Evolutionary conservation across 345 rosid species (phyloP).

Genomic region (Camelina sativa): DNA sequence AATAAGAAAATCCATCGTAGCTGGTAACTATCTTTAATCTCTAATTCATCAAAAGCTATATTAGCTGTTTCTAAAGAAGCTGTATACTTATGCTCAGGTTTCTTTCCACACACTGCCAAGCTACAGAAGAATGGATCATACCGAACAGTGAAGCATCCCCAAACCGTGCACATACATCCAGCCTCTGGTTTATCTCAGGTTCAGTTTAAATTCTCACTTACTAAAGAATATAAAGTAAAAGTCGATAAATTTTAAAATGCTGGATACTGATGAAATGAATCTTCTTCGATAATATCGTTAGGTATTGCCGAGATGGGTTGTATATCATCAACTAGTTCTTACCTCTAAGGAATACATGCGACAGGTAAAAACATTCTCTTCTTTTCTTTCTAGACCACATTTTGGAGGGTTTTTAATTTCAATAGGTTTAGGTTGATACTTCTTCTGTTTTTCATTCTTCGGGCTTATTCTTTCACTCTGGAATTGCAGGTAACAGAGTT

Average conservation of each 20-base stretch:
- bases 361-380: constrained; percentile 49
- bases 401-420: no score
- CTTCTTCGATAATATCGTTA: constrained; percentile 13
- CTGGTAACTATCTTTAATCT: constrained; percentile 49
- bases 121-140: constrained; percentile 84
- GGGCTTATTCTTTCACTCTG: background rate
- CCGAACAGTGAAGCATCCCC: constrained; percentile 78
- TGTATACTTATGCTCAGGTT: constrained; percentile 51
- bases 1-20: constrained; percentile 70
- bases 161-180: constrained; percentile 82
- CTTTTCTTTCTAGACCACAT: background rate
- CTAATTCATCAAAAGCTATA: background rate
- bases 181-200: constrained; percentile 88
- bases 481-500: constrained; percentile 70
- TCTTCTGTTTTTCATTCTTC: constrained; percentile 1
- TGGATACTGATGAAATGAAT: background rate
- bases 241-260: background rate
- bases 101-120: constrained; percentile 73
- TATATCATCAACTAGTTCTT: constrained; percentile 77
- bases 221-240: background rate
- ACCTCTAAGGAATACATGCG: constrained; percentile 91
- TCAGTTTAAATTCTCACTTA: constrained; percentile 15
- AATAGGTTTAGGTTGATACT: background rate
- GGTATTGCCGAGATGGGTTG: constrained; percentile 87
- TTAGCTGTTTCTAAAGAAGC: constrained; percentile 15